Evolutionary conservation across 768 basidiomycete species (phyloP).

Genomic region (Russula virescens): DNA sequence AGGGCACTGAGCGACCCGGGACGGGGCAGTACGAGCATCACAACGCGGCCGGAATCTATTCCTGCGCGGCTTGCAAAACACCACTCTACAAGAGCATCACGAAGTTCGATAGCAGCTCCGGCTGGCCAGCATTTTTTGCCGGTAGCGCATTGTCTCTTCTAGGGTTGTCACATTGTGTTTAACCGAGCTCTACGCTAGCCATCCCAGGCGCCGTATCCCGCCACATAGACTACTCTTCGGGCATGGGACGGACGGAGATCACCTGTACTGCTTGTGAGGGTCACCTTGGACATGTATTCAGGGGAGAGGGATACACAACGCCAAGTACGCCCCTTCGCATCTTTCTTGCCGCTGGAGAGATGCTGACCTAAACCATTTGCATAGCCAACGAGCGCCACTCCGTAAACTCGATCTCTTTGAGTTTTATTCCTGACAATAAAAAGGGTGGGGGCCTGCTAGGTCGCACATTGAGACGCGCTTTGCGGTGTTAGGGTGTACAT

Average conservation of each 20-base stretch:
- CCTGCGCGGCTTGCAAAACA: conserved; percentile 73
- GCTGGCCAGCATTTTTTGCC: conserved; percentile 98
- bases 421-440: conserved; percentile 51
- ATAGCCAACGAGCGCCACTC: conserved; percentile 81
- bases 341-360: neutral
- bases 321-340: conserved; percentile 45
- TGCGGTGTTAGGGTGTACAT: neutral
- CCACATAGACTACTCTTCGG: conserved; percentile 64
- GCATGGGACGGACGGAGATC: conserved; percentile 77
- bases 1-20: conserved; percentile 77
- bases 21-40: conserved; percentile 79
- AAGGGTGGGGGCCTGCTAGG: neutral
- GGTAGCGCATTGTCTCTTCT: conserved; percentile 38
- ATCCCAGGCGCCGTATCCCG: conserved; percentile 83
- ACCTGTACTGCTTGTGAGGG: conserved; percentile 87
- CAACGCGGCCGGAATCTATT: conserved; percentile 59
- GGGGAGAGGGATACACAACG: conserved; percentile 77
- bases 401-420: conserved; percentile 85
- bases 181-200: conserved; percentile 40
- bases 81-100: conserved; percentile 84
- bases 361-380: neutral
- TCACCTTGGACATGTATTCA: conserved; percentile 94
- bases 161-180: neutral
- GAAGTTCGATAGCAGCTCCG: conserved; percentile 91
- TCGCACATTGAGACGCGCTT: neutral